Percentiles rank a stretch among this genome's conserved stretches.
Evolutionary conservation across 805 yeast species (phyloP).

Genomic region (Cyberlindnera japonica): DNA sequence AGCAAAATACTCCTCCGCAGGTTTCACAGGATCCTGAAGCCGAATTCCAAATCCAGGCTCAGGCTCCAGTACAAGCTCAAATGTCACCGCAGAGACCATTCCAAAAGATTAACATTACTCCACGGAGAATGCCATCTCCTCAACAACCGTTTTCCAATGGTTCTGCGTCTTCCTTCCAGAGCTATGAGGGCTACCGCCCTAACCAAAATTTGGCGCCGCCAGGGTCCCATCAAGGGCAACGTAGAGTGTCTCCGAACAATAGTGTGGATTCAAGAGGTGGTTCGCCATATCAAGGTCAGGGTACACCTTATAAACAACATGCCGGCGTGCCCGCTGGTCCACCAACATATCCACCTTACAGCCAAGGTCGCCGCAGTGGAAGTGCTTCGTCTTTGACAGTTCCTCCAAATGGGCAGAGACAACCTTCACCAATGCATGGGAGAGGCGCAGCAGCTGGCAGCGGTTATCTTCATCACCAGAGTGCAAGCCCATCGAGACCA

Average conservation of each 20-base stretch:
- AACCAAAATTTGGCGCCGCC: conserved; percentile 10
- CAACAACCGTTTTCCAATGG: background rate
- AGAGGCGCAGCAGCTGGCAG: conserved; percentile 2
- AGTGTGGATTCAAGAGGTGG: conserved; percentile 14
- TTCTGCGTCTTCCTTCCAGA: background rate
- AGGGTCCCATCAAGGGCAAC: conserved; percentile 2
- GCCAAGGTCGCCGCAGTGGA: conserved; percentile 4
- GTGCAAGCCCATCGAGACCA: conserved; percentile 9
- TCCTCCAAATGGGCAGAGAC: conserved; percentile 5
- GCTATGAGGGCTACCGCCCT: conserved; percentile 3
- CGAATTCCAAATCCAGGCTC: too few relatives aligned
- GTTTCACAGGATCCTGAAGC: background rate
- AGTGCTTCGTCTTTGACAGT: conserved; percentile 12
- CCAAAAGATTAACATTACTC: background rate
- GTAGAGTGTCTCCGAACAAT: conserved; percentile 8
- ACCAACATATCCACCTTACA: conserved; percentile 1
- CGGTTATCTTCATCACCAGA: conserved; percentile 3
- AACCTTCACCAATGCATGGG: conserved; percentile 9
- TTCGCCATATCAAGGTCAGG: conserved; percentile 16
- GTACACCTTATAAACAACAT: conserved; percentile 3
- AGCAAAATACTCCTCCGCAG: conserved; percentile 1
- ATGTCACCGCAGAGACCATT: conserved; percentile 2
- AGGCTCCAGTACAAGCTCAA: background rate
- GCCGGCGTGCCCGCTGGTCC: conserved; percentile 1
- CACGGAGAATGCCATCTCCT: conserved; percentile 1